Evolutionary conservation across 2,329 filamentous ascomycete species (phyloP).

Genomic region (Penicillium sclerotigenum): DNA sequence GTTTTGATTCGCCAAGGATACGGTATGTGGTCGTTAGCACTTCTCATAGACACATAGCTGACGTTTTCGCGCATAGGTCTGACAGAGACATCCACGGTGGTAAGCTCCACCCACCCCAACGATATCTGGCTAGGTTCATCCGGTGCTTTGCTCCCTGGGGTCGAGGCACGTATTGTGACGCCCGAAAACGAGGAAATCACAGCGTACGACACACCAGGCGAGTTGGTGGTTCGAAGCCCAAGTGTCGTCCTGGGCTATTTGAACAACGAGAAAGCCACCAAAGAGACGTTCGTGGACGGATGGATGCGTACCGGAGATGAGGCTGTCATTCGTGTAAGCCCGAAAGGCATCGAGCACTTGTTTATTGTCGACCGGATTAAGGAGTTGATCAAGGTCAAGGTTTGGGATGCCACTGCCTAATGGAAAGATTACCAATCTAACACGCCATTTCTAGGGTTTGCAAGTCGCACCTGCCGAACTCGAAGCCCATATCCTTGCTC

Average conservation of each 20-base stretch:
- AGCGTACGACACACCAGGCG: conserved; percentile 69
- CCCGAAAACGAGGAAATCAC: conserved; percentile 68
- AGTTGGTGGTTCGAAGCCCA: conserved; percentile 74
- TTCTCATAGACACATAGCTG: conserved; percentile 1
- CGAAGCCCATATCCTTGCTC: conserved; percentile 73
- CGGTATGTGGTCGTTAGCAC: conserved; percentile 43
- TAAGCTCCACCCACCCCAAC: conserved; percentile 53
- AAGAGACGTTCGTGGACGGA: conserved; percentile 74
- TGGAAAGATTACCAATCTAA: background rate
- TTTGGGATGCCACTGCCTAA: conserved; percentile 31
- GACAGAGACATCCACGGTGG: conserved; percentile 73
- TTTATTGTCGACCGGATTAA: conserved; percentile 81
- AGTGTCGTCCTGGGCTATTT: conserved; percentile 78
- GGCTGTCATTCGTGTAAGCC: conserved; percentile 63
- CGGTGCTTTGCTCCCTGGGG: conserved; percentile 65
- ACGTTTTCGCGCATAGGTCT: conserved; percentile 51
- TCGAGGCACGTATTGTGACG: conserved; percentile 64
- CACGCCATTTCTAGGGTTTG: conserved; percentile 54
- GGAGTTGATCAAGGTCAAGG: conserved; percentile 76
- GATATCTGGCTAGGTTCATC: conserved; percentile 71
- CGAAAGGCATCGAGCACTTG: conserved; percentile 71
- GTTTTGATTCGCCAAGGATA: conserved; percentile 71
- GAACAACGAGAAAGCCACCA: conserved; percentile 78
- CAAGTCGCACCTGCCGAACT: conserved; percentile 84
- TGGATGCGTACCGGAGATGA: conserved; percentile 88